Percentiles rank a stretch among this genome's conserved stretches.
These are phyloP conservation scores for Thalassiosira profunda DNA, from an alignment of 108 stramenopile species.

Conservation along the genomic window DNA sequence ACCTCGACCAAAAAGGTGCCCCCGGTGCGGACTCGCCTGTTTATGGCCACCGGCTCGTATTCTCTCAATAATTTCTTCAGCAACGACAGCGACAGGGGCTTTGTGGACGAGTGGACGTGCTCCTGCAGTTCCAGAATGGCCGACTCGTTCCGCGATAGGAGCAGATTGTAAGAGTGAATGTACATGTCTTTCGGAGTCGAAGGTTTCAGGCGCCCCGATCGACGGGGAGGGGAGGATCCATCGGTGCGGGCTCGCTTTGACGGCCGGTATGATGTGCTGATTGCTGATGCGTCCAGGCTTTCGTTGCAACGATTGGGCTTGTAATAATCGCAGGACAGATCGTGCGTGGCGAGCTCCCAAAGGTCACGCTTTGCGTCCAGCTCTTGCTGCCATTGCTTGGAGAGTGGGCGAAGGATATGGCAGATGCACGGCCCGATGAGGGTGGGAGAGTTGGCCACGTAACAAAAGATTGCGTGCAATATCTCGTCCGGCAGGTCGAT, in stretches of 20 bases:
- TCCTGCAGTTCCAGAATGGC: constrained; percentile 39
- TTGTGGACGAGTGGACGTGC: constrained; percentile 38
- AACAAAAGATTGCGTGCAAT: constrained; percentile 38
- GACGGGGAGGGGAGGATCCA: constrained; percentile 7
- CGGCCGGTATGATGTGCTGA: neutral
- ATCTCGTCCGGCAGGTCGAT: constrained; percentile 44
- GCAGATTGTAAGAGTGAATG: constrained; percentile 40
- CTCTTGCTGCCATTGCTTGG: constrained; percentile 13
- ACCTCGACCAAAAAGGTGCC: constrained; percentile 85
- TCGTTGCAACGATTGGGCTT: neutral
- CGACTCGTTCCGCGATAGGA: constrained; percentile 38
- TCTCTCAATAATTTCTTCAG: constrained; percentile 59
- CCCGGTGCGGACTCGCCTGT: constrained; percentile 65
- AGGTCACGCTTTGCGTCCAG: constrained; percentile 35
- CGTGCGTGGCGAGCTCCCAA: constrained; percentile 29
- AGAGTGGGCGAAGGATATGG: constrained; percentile 38
- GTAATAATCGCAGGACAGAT: constrained; percentile 25
- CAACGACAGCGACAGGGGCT: constrained; percentile 47
- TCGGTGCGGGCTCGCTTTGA: constrained; percentile 7
- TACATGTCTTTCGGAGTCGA: constrained; percentile 41
- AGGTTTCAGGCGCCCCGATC: constrained; percentile 38
- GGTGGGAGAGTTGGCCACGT: constrained; percentile 30
- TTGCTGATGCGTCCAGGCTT: too few species aligned
- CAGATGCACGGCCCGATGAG: constrained; percentile 42
- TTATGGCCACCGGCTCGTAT: constrained; percentile 78